Conservation (phyloP, 208 protist species). For the Trypanosoma mega region DNA sequence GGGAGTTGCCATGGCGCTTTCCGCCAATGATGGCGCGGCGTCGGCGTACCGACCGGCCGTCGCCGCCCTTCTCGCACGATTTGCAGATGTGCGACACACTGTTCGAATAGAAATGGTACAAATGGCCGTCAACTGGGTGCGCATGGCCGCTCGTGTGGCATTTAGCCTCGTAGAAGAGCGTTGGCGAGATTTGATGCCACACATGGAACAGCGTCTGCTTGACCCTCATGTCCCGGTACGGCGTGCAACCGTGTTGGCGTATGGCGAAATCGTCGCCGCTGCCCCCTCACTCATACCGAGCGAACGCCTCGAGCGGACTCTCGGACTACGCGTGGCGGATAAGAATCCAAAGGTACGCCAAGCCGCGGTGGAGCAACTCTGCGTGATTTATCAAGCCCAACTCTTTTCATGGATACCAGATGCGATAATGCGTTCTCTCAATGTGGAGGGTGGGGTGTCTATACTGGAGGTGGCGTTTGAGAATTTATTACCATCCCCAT, state of each 20-base stretch:
- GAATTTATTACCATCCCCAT: constrained; percentile 41
- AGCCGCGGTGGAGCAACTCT: constrained; percentile 49
- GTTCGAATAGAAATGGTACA: constrained; percentile 55
- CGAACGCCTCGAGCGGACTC: constrained; percentile 32
- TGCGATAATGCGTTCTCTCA: constrained; percentile 38
- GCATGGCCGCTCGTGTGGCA: constrained; percentile 4
- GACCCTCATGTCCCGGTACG: constrained; percentile 59
- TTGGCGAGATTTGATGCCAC: constrained; percentile 34
- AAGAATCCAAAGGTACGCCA: constrained; percentile 60
- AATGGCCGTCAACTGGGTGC: constrained; percentile 27
- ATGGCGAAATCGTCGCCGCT: constrained; percentile 34
- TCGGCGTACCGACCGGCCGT: constrained; percentile 29
- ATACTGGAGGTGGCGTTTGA: constrained; percentile 45
- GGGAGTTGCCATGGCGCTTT: constrained; percentile 44
- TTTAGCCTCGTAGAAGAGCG: constrained; percentile 25
- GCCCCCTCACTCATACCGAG: constrained; percentile 24
- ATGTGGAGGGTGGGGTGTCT: constrained; percentile 39
- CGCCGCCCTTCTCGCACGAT: constrained; percentile 32
- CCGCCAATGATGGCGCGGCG: constrained; percentile 34
- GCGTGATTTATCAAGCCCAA: constrained; percentile 45
- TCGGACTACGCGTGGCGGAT: constrained; percentile 60
- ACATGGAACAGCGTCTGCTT: constrained; percentile 33
- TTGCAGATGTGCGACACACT: constrained; percentile 44
- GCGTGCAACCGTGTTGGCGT: constrained; percentile 37
- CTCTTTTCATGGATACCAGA: constrained; percentile 62